Conservation (phyloP, 106 monocot species). For the Agapanthus africanus region DNA sequence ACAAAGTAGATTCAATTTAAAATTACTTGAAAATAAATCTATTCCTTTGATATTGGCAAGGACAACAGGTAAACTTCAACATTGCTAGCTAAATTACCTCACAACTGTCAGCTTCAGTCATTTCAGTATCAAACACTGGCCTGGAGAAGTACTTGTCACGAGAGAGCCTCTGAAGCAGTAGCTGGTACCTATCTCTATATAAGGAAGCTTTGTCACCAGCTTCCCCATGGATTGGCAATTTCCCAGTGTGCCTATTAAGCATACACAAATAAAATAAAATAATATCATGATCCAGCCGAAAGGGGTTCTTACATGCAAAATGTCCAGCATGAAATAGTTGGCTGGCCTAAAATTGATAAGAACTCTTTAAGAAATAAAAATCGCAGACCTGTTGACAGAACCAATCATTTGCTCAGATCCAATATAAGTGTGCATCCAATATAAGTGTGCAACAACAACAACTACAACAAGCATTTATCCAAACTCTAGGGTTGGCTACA, state of each 20-base stretch:
- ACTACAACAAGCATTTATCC: too few species aligned
- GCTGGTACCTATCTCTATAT: slow-evolving; percentile 77
- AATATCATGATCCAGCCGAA: background rate
- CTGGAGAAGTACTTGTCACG: slow-evolving; percentile 84
- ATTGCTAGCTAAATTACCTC: slow-evolving; percentile 38
- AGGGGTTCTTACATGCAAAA: background rate
- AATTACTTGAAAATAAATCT: background rate
- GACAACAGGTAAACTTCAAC: background rate
- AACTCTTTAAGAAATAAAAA: too few species aligned
- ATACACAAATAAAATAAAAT: background rate
- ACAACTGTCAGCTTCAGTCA: slow-evolving; percentile 39
- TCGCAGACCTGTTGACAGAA: too few species aligned
- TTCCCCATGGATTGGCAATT: slow-evolving; percentile 72
- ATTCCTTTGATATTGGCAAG: background rate
- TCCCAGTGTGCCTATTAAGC: slow-evolving; percentile 63
- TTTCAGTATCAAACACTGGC: slow-evolving; percentile 63
- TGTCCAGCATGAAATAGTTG: background rate
- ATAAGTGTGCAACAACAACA: too few species aligned
- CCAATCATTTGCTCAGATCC: too few species aligned
- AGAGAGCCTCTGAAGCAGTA: slow-evolving; percentile 73
- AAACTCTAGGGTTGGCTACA: too few species aligned
- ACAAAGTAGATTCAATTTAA: background rate
- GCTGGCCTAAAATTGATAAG: too few species aligned
- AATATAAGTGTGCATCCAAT: too few species aligned
- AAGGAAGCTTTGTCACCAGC: slow-evolving; percentile 71